Base-by-base conservation (phyloP, 805 yeast genomes). In the Maudiozyma serrabonitensis region DNA sequence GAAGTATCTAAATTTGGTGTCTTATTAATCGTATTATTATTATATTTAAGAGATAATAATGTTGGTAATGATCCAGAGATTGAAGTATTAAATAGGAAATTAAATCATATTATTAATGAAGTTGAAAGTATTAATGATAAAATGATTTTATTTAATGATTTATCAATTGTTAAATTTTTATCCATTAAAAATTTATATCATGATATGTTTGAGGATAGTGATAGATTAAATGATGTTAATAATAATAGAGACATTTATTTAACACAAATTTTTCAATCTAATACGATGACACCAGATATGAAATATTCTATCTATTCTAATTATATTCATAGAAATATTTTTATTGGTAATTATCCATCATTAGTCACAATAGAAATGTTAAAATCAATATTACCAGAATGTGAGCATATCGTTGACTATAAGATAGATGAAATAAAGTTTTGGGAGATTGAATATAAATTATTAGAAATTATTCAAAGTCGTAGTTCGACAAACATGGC, bases 1-100 rank as follows among this genome's bases (percentile, higher is more conserved):
- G 25, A 38, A 12, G 16, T 45, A 16, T 41, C 43, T 18, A 45
- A 37, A 28, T 39, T 45, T 26, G 47, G 47, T 45, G 16, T 26
- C n/a, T 26, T 45, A 16, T 11, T 23, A 18, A 34, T 45, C 5
- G n/a, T 37, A 5, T 28, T 45, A 18, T 19, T 45, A 16, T 25
- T 45, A 15, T 12, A 26, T n/a, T 12, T 41, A 15, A 26, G 9
- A 9, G 25, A 21, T 25, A 41, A 41, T 26, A 21, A 25, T 18
- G 18, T 42, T n/a, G 43, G 28, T 12, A 32, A 5, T 3, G 40
- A 26, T 21, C 16, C 37, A 12, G 42, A n/a, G 13, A 19, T 26
- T 12, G 37, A 25, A 25, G 28, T 37, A 18, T 39, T 34, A 16
- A 38, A 19, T 5, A 18, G 13, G 4, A 45, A 45, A 21, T 16